These are phyloP conservation scores for Sporothrix curviconia DNA, from an alignment of 2,329 filamentous ascomycete species.

Conservation along the genomic window DNA sequence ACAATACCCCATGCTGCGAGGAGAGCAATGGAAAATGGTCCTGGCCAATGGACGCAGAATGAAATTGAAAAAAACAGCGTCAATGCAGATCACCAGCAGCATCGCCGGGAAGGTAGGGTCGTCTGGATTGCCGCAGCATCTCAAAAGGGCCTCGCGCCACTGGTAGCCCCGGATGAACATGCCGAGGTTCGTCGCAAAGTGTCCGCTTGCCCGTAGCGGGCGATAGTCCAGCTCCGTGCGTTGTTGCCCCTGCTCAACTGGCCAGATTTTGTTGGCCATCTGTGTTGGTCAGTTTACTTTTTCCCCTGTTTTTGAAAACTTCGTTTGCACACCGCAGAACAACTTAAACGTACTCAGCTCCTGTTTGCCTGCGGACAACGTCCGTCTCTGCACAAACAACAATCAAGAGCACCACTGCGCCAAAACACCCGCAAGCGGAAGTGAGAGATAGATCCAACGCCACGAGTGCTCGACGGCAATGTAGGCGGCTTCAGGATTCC, in stretches of 20 bases:
- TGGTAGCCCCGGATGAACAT: neutral
- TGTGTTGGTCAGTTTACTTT: no score
- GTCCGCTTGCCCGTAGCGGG: neutral
- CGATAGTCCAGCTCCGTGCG: neutral
- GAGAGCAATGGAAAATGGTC: slow-evolving; percentile 13
- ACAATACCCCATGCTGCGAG: slow-evolving; percentile 7
- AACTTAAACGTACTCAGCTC: no score
- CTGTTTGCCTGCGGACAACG: slow-evolving; percentile 19
- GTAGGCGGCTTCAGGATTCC: slow-evolving; percentile 28
- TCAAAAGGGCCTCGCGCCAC: neutral
- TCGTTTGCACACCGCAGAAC: no score
- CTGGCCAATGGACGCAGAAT: slow-evolving; percentile 9
- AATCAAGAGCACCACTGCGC: slow-evolving; percentile 31
- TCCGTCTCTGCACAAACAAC: slow-evolving; percentile 30
- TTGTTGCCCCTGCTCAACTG: neutral
- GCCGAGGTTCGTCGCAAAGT: neutral
- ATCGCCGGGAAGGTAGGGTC: neutral
- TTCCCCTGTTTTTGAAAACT: no score
- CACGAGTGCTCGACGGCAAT: slow-evolving; percentile 29
- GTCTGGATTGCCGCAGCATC: neutral
- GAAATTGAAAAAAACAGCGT: neutral
- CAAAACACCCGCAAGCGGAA: slow-evolving; percentile 27
- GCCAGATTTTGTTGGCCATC: slow-evolving; percentile 16
- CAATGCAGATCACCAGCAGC: slow-evolving; percentile 3
- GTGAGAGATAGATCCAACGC: slow-evolving; percentile 33